Percentiles rank a stretch among this genome's conserved stretches.
phyloP scores from a whole-genome alignment of 2,329 filamentous ascomycete species.

The Septoria petroselini region DNA sequence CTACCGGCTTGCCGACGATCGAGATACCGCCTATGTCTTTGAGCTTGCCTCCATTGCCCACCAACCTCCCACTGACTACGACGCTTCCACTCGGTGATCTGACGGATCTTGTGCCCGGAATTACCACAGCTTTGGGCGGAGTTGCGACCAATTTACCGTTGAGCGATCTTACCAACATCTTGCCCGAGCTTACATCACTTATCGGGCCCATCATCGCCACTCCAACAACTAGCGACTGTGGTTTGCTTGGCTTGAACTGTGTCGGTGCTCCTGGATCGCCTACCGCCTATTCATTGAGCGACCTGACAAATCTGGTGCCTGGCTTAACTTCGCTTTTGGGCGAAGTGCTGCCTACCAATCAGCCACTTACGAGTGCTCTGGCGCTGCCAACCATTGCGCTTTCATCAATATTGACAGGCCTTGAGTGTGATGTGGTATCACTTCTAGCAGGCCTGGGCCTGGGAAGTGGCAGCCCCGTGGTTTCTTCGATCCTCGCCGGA shows the following conservation, averaged over 20 bases:
- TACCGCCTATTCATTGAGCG: background rate
- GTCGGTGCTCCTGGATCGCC: background rate
- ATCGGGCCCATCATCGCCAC: background rate
- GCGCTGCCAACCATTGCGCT: background rate
- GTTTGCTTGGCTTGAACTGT: too few species aligned
- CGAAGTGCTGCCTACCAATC: background rate
- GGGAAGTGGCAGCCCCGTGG: background rate
- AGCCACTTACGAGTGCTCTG: background rate
- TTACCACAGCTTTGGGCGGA: too few species aligned
- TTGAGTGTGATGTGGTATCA: constrained; percentile 1
- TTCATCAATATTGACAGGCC: background rate
- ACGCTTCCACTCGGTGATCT: background rate
- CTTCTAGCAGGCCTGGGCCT: background rate
- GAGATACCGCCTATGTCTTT: constrained; percentile 13
- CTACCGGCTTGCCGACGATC: constrained; percentile 11
- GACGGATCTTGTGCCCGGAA: background rate
- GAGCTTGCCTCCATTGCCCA: constrained; percentile 8
- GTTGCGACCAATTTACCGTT: too few species aligned
- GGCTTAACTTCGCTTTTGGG: constrained; percentile 9
- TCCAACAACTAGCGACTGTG: too few species aligned
- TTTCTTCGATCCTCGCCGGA: constrained; percentile 8
- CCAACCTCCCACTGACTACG: constrained; percentile 1
- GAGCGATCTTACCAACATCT: background rate
- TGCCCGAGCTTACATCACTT: background rate
- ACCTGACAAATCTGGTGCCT: constrained; percentile 7